Evolutionary conservation across 2,329 filamentous ascomycete genomes (phyloP), one percentile per base, ranked within the genome.

Genomic region (Calonectria hawksworthii): DNA sequence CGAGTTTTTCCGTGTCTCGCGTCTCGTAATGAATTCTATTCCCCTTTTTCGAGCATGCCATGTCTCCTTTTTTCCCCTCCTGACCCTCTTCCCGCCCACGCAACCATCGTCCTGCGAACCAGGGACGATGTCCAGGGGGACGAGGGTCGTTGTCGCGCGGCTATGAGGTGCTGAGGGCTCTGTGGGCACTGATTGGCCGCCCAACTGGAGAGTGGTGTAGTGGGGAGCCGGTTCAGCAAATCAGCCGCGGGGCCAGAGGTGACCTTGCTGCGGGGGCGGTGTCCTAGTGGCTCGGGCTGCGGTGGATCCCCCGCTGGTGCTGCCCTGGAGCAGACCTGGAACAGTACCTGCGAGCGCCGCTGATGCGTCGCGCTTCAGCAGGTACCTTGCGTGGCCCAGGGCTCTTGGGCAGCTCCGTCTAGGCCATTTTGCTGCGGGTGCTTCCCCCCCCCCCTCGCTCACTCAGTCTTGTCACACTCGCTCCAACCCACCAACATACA

Each of bases 71-170:
- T 59, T 59, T 52, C 59, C 7, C 68, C 52, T 67, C 23, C 36
- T 63, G 41, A 44, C 51, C 67, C 61, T 47, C 50, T 51, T 65
- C 61, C 44, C 28, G 54, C 47, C 54, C 41, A 52, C 34, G 50
- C 56, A 38, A 56, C 34, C 50, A 51, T 41, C 56, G 36, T 63
- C 36, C 52, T 63, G 56, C 56, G 56, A 63, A 63, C 66, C 44
- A 59, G 34, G 67, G 30, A 72, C 32, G 70, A 47, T 74, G 75
- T 72, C 76, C 56, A 63, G 65, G 68, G 56, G 44, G 56, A 30
- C 34, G 65, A 72, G 51, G 70, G 74, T 79, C 64, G 68, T 81
- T 80, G 80, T 81, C 80, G 80, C 80, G 80, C 80, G 80, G 80
- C 80, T 81, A 81, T 66, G 64, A 65, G 51, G 41, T 75, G 50